Conservation (phyloP, 805 yeast genomes). For the Metschnikowia lunata region DNA sequence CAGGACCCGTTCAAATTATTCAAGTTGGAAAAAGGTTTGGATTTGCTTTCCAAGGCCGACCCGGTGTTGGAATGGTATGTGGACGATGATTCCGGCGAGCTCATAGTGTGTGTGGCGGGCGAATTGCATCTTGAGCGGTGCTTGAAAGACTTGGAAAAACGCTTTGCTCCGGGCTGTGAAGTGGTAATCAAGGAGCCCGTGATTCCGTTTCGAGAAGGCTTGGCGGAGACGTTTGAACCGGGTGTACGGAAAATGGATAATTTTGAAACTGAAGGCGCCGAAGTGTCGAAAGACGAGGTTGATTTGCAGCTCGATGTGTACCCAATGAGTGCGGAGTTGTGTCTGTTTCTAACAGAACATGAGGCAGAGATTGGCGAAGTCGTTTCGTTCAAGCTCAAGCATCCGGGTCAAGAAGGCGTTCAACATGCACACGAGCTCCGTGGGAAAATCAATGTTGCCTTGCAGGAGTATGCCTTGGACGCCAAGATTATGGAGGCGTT, state of each 20-base stretch:
- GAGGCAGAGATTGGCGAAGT: constrained; percentile 41
- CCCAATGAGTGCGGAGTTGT: constrained; percentile 53
- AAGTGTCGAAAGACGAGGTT: constrained; percentile 22
- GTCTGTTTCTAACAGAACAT: constrained; percentile 45
- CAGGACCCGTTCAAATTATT: constrained; percentile 77
- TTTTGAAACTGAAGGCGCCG: constrained; percentile 14
- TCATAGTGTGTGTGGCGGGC: constrained; percentile 92
- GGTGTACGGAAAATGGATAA: constrained; percentile 14
- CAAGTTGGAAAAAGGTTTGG: constrained; percentile 71
- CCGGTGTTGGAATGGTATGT: constrained; percentile 88
- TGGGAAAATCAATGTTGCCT: constrained; percentile 8
- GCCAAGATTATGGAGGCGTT: constrained; percentile 20
- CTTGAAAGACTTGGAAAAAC: constrained; percentile 78
- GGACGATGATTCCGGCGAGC: constrained; percentile 84
- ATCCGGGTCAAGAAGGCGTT: constrained; percentile 17
- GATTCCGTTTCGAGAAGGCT: constrained; percentile 90
- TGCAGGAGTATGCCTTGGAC: constrained; percentile 11
- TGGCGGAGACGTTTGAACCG: constrained; percentile 43
- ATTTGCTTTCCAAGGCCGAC: constrained; percentile 78
- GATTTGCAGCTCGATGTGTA: constrained; percentile 50
- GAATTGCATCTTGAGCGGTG: constrained; percentile 95
- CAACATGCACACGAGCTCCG: constrained; percentile 9
- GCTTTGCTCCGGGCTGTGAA: constrained; percentile 85
- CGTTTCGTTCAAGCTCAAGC: constrained; percentile 17
- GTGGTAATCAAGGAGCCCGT: constrained; percentile 85